Conservation (phyloP, 2,329 filamentous ascomycete genomes). For the Penicillium thymicola region DNA sequence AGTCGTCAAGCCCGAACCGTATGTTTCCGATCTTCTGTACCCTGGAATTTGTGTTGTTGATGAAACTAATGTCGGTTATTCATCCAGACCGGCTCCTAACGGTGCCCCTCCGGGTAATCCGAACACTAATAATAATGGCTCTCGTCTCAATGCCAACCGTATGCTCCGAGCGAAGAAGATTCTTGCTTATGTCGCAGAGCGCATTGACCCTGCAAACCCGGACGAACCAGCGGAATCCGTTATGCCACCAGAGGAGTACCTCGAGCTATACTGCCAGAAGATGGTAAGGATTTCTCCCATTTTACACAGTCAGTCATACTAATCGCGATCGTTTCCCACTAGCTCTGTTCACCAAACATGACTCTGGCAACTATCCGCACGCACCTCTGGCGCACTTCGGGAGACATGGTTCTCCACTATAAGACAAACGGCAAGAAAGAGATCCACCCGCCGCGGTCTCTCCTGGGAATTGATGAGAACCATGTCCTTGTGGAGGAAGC, state of each 20-base stretch:
- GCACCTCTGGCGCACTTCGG: conserved; percentile 92
- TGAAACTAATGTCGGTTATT: not conserved
- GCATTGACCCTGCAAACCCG: conserved; percentile 70
- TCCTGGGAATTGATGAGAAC: conserved; percentile 17
- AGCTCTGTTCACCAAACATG: conserved; percentile 69
- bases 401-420: conserved; percentile 86
- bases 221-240: conserved; percentile 58
- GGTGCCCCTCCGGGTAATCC: conserved; percentile 14
- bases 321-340: conserved; percentile 16
- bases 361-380: conserved; percentile 89
- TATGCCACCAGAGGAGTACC: conserved; percentile 82
- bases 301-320: conserved; percentile 5
- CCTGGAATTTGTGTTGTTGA: not conserved
- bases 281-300: conserved; percentile 59
- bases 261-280: conserved; percentile 92
- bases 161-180: conserved; percentile 98
- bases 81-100: conserved; percentile 21
- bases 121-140: conserved; percentile 57
- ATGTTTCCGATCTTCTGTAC: conserved; percentile 24
- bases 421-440: conserved; percentile 81
- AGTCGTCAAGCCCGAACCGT: conserved; percentile 70
- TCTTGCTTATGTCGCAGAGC: conserved; percentile 83
- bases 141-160: conserved; percentile 89
- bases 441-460: conserved; percentile 31
- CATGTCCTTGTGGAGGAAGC: conserved; percentile 11